Percentiles rank a stretch among this genome's conserved stretches.
Conservation (phyloP, 1,284 basidiomycete species). For the Athelia psychrophila region DNA sequence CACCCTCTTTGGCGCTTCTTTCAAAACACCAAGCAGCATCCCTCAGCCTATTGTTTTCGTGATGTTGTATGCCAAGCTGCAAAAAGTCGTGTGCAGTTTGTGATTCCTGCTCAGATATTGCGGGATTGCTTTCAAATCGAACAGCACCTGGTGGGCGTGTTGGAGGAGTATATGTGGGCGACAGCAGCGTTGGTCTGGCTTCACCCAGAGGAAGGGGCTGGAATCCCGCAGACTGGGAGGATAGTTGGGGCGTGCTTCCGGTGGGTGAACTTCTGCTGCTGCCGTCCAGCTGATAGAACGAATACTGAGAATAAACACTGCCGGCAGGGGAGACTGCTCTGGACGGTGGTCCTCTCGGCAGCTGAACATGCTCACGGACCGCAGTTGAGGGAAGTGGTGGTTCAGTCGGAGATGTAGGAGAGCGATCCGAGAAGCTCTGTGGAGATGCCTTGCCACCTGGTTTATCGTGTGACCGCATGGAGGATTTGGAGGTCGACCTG, state of each 20-base stretch:
- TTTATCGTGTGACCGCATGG: no score
- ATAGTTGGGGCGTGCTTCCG: conserved; percentile 8
- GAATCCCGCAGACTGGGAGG: conserved; percentile 15
- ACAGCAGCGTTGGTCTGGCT: conserved; percentile 10
- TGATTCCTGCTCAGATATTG: conserved; percentile 5
- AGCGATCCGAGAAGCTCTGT: background rate
- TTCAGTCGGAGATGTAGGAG: background rate
- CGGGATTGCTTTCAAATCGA: conserved; percentile 5
- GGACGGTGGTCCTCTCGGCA: conserved; percentile 9
- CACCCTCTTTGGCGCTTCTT: conserved; percentile 69
- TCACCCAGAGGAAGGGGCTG: conserved; percentile 14
- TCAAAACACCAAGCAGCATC: conserved; percentile 82
- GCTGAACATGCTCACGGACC: background rate
- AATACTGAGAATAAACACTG: conserved; percentile 24
- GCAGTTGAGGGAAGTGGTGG: conserved; percentile 4
- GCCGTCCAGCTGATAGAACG: conserved; percentile 58
- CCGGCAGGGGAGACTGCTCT: conserved; percentile 9
- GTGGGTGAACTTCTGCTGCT: conserved; percentile 36
- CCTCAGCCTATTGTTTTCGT: conserved; percentile 73
- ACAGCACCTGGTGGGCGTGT: conserved; percentile 6
- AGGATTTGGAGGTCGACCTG: no score
- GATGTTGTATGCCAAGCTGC: conserved; percentile 77
- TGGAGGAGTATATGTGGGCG: conserved; percentile 12
- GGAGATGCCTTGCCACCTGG: background rate
- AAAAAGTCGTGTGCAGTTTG: conserved; percentile 61